These are phyloP conservation scores for Colletotrichum tofieldiae DNA, from an alignment of 2,329 filamentous ascomycete species.

Conservation along the genomic window DNA sequence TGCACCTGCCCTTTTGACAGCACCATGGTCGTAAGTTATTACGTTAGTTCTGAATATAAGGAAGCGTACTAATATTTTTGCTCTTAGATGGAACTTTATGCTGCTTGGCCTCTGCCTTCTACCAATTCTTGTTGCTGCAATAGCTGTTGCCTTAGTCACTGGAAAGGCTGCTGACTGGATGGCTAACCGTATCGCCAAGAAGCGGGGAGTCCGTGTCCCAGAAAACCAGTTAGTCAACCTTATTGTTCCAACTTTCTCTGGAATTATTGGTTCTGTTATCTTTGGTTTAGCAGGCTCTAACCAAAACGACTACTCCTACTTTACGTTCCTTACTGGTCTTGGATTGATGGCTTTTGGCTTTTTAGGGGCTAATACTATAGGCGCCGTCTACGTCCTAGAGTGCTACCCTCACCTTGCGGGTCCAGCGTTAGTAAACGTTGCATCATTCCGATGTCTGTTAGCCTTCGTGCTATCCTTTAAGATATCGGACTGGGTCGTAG, in stretches of 20 bases:
- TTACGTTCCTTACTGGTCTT: slow-evolving; percentile 47
- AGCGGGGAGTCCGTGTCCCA: slow-evolving; percentile 48
- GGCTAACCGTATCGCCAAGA: slow-evolving; percentile 49
- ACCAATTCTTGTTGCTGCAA: slow-evolving; percentile 49
- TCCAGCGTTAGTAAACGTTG: slow-evolving; percentile 52
- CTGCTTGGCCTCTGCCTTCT: slow-evolving; percentile 49
- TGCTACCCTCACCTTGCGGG: slow-evolving; percentile 50
- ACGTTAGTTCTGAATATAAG: rapidly evolving
- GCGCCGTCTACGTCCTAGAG: slow-evolving; percentile 52
- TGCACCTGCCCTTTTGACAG: slow-evolving; percentile 29
- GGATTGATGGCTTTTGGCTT: slow-evolving; percentile 50
- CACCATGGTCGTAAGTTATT: slow-evolving; percentile 31
- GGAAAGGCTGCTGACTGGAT: slow-evolving; percentile 50
- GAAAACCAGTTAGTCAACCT: slow-evolving; percentile 53
- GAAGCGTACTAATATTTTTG: neutral
- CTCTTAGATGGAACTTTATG: slow-evolving; percentile 48
- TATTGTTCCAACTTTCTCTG: slow-evolving; percentile 48
- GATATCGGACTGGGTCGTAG: slow-evolving; percentile 48
- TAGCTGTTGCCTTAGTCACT: slow-evolving; percentile 51
- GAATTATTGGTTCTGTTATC: slow-evolving; percentile 50
- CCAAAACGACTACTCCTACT: slow-evolving; percentile 46
- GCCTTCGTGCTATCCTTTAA: slow-evolving; percentile 50
- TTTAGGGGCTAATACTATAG: slow-evolving; percentile 47
- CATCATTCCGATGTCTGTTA: slow-evolving; percentile 50
- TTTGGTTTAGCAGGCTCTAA: slow-evolving; percentile 50